Conservation (phyloP, 345 rosid species). For the Odontarrhena argentea region DNA sequence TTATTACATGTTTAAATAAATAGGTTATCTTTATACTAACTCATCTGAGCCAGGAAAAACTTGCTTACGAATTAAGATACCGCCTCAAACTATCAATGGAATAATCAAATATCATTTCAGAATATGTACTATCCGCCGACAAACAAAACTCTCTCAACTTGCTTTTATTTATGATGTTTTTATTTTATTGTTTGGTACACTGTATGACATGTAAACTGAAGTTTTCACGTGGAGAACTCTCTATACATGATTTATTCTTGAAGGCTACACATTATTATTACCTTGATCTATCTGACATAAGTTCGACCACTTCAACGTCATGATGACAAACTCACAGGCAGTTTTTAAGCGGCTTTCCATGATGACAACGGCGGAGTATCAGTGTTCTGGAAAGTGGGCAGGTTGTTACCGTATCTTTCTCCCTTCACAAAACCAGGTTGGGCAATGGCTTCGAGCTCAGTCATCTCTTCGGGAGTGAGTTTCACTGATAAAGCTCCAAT, state of each 20-base stretch:
- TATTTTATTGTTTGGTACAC: not conserved
- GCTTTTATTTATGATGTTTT: not conserved
- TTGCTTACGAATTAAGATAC: too few species aligned
- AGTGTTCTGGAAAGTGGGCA: constrained; percentile 31
- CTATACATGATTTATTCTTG: constrained; percentile 10
- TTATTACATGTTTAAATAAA: too few species aligned
- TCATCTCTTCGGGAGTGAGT: constrained; percentile 55
- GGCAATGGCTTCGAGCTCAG: constrained; percentile 52
- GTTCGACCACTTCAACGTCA: constrained; percentile 20
- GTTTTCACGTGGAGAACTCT: constrained; percentile 34
- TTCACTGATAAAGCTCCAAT: constrained; percentile 59
- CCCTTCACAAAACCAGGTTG: constrained; percentile 49
- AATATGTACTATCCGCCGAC: too few species aligned
- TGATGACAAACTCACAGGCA: not conserved
- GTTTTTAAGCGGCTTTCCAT: constrained; percentile 43
- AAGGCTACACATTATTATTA: not conserved
- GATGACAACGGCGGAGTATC: constrained; percentile 60
- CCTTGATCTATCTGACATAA: not conserved
- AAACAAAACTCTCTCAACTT: too few species aligned
- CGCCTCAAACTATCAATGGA: too few species aligned
- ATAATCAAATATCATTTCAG: too few species aligned
- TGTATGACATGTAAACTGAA: constrained; percentile 17
- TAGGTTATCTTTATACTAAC: too few species aligned
- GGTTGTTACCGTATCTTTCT: constrained; percentile 12
- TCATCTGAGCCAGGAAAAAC: too few species aligned